Evolutionary conservation across 2,329 filamentous ascomycete genomes (phyloP).

Genomic region (Aspergillus sp.): DNA sequence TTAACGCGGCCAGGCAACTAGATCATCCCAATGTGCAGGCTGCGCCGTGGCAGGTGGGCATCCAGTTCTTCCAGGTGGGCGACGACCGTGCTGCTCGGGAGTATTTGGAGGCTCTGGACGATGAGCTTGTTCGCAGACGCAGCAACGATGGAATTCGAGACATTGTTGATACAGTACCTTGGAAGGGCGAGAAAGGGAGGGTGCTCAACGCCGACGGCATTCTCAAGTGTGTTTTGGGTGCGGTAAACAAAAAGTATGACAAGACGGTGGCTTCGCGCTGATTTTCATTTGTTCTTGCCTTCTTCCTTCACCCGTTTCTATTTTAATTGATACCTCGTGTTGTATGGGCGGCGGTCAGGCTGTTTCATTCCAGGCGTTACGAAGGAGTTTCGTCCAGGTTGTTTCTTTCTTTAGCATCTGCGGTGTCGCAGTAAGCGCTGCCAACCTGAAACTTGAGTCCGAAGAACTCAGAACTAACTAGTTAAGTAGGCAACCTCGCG

Average conservation of each 20-base stretch:
- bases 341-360: neutral
- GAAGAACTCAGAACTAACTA: too few relatives aligned
- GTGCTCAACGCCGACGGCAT: conserved; percentile 68
- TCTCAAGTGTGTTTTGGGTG: conserved; percentile 78
- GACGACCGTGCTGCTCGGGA: conserved; percentile 64
- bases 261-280: conserved; percentile 30
- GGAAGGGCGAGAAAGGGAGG: conserved; percentile 52
- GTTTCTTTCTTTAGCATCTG: neutral
- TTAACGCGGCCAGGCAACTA: conserved; percentile 67
- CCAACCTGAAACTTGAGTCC: too few relatives aligned
- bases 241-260: conserved; percentile 68
- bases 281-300: neutral
- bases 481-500: too few relatives aligned
- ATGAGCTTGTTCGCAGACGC: conserved; percentile 61
- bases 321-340: neutral
- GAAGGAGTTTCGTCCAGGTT: neutral
- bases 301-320: neutral
- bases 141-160: conserved; percentile 60
- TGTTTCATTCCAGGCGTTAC: neutral
- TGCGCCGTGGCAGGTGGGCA: conserved; percentile 78
- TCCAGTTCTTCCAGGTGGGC: conserved; percentile 97
- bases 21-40: conserved; percentile 47
- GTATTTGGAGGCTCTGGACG: conserved; percentile 72
- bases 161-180: conserved; percentile 89
- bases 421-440: conserved; percentile 1